Conservation (phyloP, 176 grass and related monocot species). For the Stipa capillata region DNA sequence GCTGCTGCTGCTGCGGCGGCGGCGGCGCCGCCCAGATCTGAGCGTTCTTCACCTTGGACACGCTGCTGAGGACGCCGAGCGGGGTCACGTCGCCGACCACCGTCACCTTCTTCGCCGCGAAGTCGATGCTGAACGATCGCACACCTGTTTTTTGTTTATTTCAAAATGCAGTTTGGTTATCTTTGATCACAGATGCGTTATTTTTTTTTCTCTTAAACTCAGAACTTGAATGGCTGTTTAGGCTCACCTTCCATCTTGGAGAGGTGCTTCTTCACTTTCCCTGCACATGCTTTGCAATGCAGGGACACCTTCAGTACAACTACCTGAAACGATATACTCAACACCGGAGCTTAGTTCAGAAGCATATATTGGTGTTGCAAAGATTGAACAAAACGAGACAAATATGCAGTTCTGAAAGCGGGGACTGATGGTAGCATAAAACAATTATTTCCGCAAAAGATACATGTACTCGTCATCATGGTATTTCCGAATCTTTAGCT, state of each 20-base stretch:
- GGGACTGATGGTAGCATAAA: too few species aligned
- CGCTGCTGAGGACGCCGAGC: conserved; percentile 76
- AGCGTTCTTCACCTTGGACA: conserved; percentile 97
- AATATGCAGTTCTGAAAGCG: background rate
- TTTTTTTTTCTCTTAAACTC: too few species aligned
- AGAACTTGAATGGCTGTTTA: background rate
- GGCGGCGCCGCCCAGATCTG: conserved; percentile 63
- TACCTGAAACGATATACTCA: conserved; percentile 45
- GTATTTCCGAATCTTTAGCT: conserved; percentile 13
- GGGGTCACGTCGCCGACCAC: conserved; percentile 96
- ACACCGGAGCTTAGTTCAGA: background rate
- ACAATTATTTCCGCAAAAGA: conserved; percentile 3
- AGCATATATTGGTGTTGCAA: background rate
- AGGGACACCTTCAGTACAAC: conserved; percentile 90
- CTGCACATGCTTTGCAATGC: conserved; percentile 93
- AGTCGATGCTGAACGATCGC: conserved; percentile 82
- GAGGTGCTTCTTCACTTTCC: conserved; percentile 95
- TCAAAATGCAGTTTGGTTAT: background rate
- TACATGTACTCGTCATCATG: conserved; percentile 5
- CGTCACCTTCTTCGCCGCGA: conserved; percentile 89
- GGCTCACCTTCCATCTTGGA: conserved; percentile 98
- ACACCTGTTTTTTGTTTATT: conserved; percentile 55
- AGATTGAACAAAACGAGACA: background rate
- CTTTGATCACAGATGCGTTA: too few species aligned
- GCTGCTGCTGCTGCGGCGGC: conserved; percentile 21